Evolutionary conservation across 2,329 filamentous ascomycete genomes (phyloP), one percentile per base, ranked within the genome.

Genomic region (Apiospora arundinis): DNA sequence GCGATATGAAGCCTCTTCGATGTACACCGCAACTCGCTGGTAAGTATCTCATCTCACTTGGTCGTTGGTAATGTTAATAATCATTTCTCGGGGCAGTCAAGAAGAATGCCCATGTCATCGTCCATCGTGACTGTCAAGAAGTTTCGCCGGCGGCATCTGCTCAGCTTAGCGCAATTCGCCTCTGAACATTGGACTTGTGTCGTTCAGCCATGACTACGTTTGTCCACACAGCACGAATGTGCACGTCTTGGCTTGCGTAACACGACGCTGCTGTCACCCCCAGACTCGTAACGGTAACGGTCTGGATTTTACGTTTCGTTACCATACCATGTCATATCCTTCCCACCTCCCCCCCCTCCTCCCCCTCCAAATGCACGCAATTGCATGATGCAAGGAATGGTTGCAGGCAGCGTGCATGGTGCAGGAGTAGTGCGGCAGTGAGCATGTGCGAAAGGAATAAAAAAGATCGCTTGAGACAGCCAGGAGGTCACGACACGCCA

Each of bases 381-480:
- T 63, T 63, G 56, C 56, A 63, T 63, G 32, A 63, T 63, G 56
- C 56, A 63, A 63, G 56, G 28, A 40, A 63, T 8, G 46, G 56
- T 32, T n/a, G 56, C 56, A 63, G 56, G 32, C 32, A 63, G 56
- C 32, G 5, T 63, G 56, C 56, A 63, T 25, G 23, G 25, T 40
- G 56, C 28, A n/a, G 56, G 9, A 63, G 56, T 63, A 63, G 56
- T 63, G 56, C 32, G 32, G 32, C 11, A 63, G 37, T 63, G 56
- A 40, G 56, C 32, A 21, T 63, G 32, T 63, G 56, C 18, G 56
- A 40, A 18, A 40, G 32, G 18, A 32, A 40, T 18, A 40, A 63
- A 63, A 23, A 21, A 23, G 56, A 40, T 40, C 56, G 32, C 32
- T 40, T 21, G 32, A 40, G 18, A 32, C 52, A 63, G 56, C 28